Evolutionary conservation across 164 flowering plant species (phyloP), one percentile per base, ranked within the genome.

Genomic region (Annona squamosa): DNA sequence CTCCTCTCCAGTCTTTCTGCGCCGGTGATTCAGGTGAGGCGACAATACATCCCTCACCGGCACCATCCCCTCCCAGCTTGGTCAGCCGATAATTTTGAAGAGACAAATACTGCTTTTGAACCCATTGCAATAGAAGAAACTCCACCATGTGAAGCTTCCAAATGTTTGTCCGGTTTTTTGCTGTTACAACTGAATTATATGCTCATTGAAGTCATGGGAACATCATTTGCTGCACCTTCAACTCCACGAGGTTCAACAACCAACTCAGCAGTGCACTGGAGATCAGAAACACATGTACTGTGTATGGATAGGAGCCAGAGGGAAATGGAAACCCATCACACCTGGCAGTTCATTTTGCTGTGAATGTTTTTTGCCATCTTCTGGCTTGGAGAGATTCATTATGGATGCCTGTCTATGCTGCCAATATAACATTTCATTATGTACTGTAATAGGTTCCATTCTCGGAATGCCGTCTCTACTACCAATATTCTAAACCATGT

Each of bases 401-500:
- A 73, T 67, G 48, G 10, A n/a, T 59, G 57, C 57, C 46, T 65
- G 10, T 41, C 3, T 46, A 42, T 46, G 44, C 7, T 63, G 59
- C 13, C 13, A 16, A 26, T 69, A 19, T 72, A 45, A 41, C 19
- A 48, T 48, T 41, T 16, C 46, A 64, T 71, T n/a, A n/a, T n/a
- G n/a, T n/a, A n/a, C n/a, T n/a, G n/a, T n/a, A n/a, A n/a, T n/a
- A n/a, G n/a, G n/a, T n/a, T n/a, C n/a, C n/a, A n/a, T 48, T 42
- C 63, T 66, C 61, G 37, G 67, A 71, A 81, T 67, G 64, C 59
- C 64, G 56, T 69, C 45, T 70, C 37, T 75, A 63, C 74, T 73
- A 65, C 65, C 48, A 71, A 65, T 65, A 80, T 72, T 16, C 75
- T 48, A 46, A 79, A 75, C 64, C 61, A 17, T 70, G 12, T 73